Evolutionary conservation across 75 land plant genomes (phyloP).

Genomic region (Pinus albicaulis): DNA sequence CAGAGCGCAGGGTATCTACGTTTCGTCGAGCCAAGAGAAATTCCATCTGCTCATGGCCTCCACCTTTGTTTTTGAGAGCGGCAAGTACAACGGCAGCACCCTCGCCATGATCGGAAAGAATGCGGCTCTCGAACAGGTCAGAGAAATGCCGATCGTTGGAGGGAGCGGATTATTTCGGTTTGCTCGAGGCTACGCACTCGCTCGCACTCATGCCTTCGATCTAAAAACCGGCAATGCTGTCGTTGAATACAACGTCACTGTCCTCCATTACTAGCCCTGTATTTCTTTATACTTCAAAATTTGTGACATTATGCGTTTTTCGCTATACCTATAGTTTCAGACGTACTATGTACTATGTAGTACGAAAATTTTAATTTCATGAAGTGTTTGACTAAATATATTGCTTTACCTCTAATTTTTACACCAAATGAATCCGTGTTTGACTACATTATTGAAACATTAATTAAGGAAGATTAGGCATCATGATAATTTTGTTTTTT

Average conservation of each 20-base stretch:
- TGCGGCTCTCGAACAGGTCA: neutral
- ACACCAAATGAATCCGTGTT: no score
- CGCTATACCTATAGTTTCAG: no score
- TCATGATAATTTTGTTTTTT: no score
- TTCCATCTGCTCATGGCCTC: slow-evolving; percentile 30
- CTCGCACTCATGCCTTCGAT: neutral
- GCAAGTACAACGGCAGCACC: slow-evolving; percentile 18
- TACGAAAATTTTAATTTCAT: no score
- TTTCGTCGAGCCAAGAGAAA: slow-evolving; percentile 14
- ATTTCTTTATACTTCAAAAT: no score
- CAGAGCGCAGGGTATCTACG: slow-evolving; percentile 56
- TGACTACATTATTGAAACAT: no score
- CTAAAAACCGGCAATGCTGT: neutral
- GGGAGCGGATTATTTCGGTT: slow-evolving; percentile 21
- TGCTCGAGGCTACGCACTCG: slow-evolving; percentile 15
- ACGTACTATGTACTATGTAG: no score
- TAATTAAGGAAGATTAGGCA: no score
- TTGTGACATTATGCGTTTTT: no score
- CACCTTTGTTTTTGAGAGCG: slow-evolving; percentile 8
- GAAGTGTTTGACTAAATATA: no score
- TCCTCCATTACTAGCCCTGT: neutral
- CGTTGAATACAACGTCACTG: neutral
- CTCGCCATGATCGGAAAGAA: slow-evolving; percentile 13
- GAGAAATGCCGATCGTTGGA: slow-evolving; percentile 22
- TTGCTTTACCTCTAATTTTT: no score